Conservation (phyloP, 768 basidiomycete species). For the Leccinum subgranulosum region DNA sequence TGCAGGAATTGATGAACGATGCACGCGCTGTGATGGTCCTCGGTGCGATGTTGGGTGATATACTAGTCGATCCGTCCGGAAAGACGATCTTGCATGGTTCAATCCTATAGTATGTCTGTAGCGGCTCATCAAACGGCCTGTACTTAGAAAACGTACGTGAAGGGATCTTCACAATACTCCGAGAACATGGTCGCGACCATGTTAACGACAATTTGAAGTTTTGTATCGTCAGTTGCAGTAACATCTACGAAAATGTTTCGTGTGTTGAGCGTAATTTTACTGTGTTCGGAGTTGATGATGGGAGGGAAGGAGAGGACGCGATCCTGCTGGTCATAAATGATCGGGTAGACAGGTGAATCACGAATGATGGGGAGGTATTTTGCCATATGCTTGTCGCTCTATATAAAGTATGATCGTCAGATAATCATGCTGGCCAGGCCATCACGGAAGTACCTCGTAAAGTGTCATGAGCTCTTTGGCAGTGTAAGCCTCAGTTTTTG, state of each 20-base stretch:
- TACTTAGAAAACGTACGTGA: conserved; percentile 59
- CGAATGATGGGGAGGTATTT: conserved; percentile 91
- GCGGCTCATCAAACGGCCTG: not conserved
- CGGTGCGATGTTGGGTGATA: conserved; percentile 80
- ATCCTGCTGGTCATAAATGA: conserved; percentile 91
- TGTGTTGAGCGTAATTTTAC: conserved; percentile 94
- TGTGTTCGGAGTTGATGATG: conserved; percentile 96
- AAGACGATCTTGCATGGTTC: conserved; percentile 88
- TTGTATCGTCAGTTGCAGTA: conserved; percentile 95
- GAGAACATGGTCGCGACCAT: conserved; percentile 98
- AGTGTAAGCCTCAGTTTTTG: conserved; percentile 73
- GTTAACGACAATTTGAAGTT: conserved; percentile 92
- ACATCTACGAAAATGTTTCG: conserved; percentile 95
- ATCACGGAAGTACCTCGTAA: conserved; percentile 68
- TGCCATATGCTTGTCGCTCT: conserved; percentile 91
- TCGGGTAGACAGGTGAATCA: conserved; percentile 93
- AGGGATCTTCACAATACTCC: conserved; percentile 90
- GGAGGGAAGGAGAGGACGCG: conserved; percentile 95
- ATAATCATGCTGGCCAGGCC: not conserved
- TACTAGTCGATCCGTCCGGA: conserved; percentile 68
- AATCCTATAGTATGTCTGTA: conserved; percentile 49
- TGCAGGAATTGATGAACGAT: conserved; percentile 95
- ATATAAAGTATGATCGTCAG: conserved; percentile 30
- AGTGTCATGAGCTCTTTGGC: conserved; percentile 90
- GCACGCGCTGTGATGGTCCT: conserved; percentile 70